Evolutionary conservation across 495 filamentous ascomycete species (phyloP).

Genomic region (Penicillium chermesinum): DNA sequence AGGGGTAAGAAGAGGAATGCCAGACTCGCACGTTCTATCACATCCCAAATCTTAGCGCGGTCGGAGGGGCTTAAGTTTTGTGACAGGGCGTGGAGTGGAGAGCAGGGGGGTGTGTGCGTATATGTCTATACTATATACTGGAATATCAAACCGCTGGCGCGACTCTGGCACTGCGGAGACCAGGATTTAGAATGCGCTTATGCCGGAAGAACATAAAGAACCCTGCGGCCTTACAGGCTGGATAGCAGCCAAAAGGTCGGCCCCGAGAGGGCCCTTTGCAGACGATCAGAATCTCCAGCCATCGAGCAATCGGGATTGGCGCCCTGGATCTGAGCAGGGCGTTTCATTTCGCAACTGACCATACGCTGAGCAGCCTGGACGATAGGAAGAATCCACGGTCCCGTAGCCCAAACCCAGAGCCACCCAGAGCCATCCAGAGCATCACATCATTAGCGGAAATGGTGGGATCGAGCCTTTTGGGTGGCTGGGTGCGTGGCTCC

Average conservation of each 20-base stretch:
- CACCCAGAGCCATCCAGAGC: slow-evolving; percentile 11
- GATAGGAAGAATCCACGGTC: slow-evolving; percentile 7
- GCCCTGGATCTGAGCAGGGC: slow-evolving; percentile 20
- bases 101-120: slow-evolving; percentile 5
- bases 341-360: slow-evolving; percentile 30
- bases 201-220: slow-evolving; percentile 8
- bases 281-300: slow-evolving; percentile 34
- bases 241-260: slow-evolving; percentile 17
- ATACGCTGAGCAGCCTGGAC: slow-evolving; percentile 15
- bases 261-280: slow-evolving; percentile 10
- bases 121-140: slow-evolving; percentile 12
- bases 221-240: slow-evolving; percentile 1
- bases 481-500: slow-evolving; percentile 27
- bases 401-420: slow-evolving; percentile 10
- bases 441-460: slow-evolving; percentile 36
- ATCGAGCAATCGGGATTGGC: slow-evolving; percentile 33
- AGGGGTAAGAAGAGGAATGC: slow-evolving; percentile 7
- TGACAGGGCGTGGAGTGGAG: slow-evolving; percentile 19
- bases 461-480: slow-evolving; percentile 28
- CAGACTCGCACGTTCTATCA: slow-evolving; percentile 22
- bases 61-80: slow-evolving; percentile 23
- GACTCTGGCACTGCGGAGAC: slow-evolving; percentile 9
- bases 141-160: slow-evolving; percentile 19
- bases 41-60: slow-evolving; percentile 22
- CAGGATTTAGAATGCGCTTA: slow-evolving; percentile 9